Evolutionary conservation across 106 monocot species (phyloP), one percentile per base, ranked within the genome.

Genomic region (Vanilla planifolia): DNA sequence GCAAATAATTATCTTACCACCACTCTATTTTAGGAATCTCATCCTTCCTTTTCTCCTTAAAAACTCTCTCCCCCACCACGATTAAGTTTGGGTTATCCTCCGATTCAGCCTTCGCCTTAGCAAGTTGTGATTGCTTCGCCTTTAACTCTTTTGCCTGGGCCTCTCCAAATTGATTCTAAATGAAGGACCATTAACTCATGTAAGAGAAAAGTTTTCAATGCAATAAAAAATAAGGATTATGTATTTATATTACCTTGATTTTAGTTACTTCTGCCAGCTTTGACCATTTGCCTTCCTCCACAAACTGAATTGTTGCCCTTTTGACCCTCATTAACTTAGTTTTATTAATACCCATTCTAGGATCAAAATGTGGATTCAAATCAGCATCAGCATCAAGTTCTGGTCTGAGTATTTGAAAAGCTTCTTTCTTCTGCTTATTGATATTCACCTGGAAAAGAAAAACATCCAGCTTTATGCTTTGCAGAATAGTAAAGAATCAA

Each of bases 381-480:
- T 70, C 55, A 8, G 66, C 48, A 72, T 60, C 50, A 43, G 72
- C 71, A 82, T 93, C 93, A 26, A 93, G 74, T 1, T 93, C 89
- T 64, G 93, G 93, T 60, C 72, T 85, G 35, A 93, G 75, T 61
- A 96, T 96, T 63, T 96, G 96, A 62, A 96, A 96, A 17, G 96
- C 90, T 56, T 96, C 96, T 57, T 96, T 96, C 79, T 96, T 96
- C 68, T 91, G 87, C 51, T 96, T 96, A 73, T 96, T 96, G 59
- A 96, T 96, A 41, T 96, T 96, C 13, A 91, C 96, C 96, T 96
- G 69, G 20, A 16, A 59, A 47, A 51, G 51, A 67, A 17, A 37
- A 65, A 30, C 21, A 43, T 63, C 34, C 33, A 10, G 57, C 17
- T 35, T 57, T 8, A 37, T 37, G 10, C 10, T 5, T 36, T 34